Evolutionary conservation across 306 rosid species (phyloP).

Genomic region (Fragaria ananassa): DNA sequence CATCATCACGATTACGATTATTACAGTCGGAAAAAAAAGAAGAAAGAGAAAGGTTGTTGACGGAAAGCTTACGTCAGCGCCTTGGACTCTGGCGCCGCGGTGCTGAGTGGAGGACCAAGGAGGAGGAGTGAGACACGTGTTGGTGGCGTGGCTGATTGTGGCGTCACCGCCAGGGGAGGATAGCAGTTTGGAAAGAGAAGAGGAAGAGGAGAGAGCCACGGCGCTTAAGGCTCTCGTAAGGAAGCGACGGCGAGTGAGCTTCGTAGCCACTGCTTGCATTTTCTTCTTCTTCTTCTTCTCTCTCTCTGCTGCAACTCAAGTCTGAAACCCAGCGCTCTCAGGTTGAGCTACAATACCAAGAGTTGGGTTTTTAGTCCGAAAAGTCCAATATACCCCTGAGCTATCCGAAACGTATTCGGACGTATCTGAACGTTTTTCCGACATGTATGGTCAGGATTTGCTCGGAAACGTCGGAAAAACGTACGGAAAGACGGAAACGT

Average conservation of each 20-base stretch:
- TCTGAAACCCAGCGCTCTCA: too few relatives aligned
- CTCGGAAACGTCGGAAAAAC: too few relatives aligned
- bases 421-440: too few relatives aligned
- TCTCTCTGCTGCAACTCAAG: background rate
- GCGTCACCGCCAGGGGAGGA: constrained; percentile 31
- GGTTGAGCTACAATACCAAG: too few relatives aligned
- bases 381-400: too few relatives aligned
- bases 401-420: too few relatives aligned
- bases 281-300: background rate
- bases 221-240: constrained; percentile 31
- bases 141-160: constrained; percentile 12
- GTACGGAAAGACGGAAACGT: too few relatives aligned
- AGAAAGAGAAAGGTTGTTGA: background rate
- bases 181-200: constrained; percentile 13
- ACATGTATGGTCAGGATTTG: too few relatives aligned
- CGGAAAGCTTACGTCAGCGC: constrained; percentile 55
- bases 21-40: background rate
- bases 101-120: constrained; percentile 62
- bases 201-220: constrained; percentile 17
- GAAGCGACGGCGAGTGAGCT: constrained; percentile 25
- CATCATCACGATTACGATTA: background rate
- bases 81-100: constrained; percentile 61
- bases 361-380: too few relatives aligned
- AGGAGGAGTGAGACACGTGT: constrained; percentile 14
- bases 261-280: constrained; percentile 9